Evolutionary conservation across 1,139 yeast genomes (phyloP).

Genomic region (Taphrina populina): DNA sequence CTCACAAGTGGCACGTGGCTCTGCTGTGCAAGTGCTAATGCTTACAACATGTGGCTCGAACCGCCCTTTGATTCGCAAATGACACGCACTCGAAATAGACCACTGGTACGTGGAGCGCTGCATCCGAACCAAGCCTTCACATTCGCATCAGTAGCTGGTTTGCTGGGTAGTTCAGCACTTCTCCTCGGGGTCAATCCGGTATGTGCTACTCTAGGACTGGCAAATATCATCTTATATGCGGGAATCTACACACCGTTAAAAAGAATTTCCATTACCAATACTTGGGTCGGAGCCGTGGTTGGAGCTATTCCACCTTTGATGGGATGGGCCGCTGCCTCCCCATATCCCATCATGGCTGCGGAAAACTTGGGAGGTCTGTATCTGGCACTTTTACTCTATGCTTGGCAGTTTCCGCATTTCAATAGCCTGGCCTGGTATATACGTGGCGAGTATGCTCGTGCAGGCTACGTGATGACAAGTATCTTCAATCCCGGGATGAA

Average conservation of each 20-base stretch:
- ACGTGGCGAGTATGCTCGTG: conserved; percentile 80
- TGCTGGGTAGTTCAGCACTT: conserved; percentile 65
- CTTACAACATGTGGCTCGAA: conserved; percentile 95
- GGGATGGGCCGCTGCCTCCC: conserved; percentile 88
- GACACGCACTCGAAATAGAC: conserved; percentile 86
- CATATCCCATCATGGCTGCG: conserved; percentile 17
- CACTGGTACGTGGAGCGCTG: conserved; percentile 81
- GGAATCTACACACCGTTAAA: conserved; percentile 91
- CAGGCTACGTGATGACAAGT: conserved; percentile 96
- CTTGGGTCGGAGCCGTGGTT: conserved; percentile 98
- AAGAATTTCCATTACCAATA: conserved; percentile 76
- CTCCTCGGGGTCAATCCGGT: conserved; percentile 69
- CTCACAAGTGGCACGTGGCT: conserved; percentile 82
- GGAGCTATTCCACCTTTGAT: conserved; percentile 98
- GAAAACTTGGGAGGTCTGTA: conserved; percentile 50
- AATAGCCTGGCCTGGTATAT: conserved; percentile 87
- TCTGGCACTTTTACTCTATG: conserved; percentile 76
- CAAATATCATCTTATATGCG: conserved; percentile 76
- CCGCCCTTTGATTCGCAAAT: conserved; percentile 83
- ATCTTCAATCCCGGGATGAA: conserved; percentile 87
- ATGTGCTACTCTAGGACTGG: conserved; percentile 68
- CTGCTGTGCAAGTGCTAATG: conserved; percentile 91
- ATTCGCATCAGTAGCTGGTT: conserved; percentile 75
- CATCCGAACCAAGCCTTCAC: conserved; percentile 72
- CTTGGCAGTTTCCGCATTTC: conserved; percentile 99